Percentiles rank a stretch among this genome's conserved stretches.
These are phyloP conservation scores for Colletotrichum paranaense DNA, from an alignment of 2,329 filamentous ascomycete species.

Conservation along the genomic window DNA sequence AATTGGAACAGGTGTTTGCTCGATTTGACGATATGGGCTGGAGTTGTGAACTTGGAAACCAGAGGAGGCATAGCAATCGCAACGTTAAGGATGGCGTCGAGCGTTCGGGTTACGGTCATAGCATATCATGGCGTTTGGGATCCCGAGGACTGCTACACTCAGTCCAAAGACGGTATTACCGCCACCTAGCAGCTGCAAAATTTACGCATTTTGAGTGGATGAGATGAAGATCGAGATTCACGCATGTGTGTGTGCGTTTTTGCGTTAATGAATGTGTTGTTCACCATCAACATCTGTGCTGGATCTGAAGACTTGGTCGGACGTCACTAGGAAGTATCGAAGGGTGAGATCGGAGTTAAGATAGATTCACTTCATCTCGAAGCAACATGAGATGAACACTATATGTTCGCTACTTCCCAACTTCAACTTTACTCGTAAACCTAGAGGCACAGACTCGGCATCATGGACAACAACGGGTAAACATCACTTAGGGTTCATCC, in stretches of 20 bases:
- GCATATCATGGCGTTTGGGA: slow-evolving; percentile 35
- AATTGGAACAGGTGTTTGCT: slow-evolving; percentile 11
- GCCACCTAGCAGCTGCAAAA: not conserved
- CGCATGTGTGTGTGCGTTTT: not conserved
- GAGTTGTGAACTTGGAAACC: not conserved
- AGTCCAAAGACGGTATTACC: not conserved
- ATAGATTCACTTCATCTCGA: not conserved
- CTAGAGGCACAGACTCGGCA: not conserved
- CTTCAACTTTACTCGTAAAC: not conserved
- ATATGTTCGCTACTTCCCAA: not conserved
- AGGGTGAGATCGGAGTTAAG: not conserved
- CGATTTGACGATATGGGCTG: not conserved
- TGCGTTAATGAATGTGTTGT: not conserved
- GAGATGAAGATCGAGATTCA: not conserved
- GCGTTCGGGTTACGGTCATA: slow-evolving; percentile 7
- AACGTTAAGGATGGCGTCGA: not conserved
- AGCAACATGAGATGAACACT: not conserved
- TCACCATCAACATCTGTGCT: not conserved
- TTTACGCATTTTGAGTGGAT: not conserved
- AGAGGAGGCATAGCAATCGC: not conserved
- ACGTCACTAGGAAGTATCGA: not conserved
- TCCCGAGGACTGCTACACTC: not conserved
- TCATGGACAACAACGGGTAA: not conserved
- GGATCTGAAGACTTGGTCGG: not conserved
- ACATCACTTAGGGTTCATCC: not conserved